Evolutionary conservation across 2,329 filamentous ascomycete species (phyloP).

Genomic region (Fusarium xyrophilum): DNA sequence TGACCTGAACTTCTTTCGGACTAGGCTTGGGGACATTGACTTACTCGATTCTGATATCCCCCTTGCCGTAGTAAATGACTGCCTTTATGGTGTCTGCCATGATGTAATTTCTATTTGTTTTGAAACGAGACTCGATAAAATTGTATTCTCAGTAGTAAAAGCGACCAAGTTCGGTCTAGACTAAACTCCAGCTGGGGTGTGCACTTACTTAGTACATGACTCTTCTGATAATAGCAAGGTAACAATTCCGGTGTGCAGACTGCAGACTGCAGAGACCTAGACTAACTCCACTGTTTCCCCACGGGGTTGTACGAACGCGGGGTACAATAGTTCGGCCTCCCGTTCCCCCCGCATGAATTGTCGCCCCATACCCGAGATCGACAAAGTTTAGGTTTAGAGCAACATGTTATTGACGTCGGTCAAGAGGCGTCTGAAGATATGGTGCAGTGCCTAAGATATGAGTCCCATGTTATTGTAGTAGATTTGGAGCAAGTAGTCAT

Average conservation of each 20-base stretch:
- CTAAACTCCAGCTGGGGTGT: neutral
- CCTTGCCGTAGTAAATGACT: neutral
- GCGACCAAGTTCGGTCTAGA: rapidly evolving
- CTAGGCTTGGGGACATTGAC: neutral
- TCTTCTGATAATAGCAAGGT: neutral
- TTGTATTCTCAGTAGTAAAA: neutral
- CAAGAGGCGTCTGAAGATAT: neutral
- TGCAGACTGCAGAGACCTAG: too few relatives aligned
- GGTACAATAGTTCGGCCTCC: neutral
- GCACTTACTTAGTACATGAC: neutral
- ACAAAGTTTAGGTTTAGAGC: too few relatives aligned
- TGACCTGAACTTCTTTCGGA: neutral
- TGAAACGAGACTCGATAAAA: rapidly evolving
- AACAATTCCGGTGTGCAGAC: neutral
- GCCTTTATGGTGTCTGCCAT: neutral
- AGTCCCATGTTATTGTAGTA: neutral
- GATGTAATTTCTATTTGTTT: too few relatives aligned
- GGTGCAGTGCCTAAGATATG: too few relatives aligned
- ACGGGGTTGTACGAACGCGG: neutral
- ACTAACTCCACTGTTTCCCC: neutral
- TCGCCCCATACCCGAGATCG: rapidly evolving
- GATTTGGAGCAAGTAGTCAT: neutral
- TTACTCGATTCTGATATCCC: neutral
- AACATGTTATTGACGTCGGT: too few relatives aligned
- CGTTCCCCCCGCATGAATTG: neutral